Conservation (phyloP, 1,284 basidiomycete species). For the Rhodotorula sp. region DNA sequence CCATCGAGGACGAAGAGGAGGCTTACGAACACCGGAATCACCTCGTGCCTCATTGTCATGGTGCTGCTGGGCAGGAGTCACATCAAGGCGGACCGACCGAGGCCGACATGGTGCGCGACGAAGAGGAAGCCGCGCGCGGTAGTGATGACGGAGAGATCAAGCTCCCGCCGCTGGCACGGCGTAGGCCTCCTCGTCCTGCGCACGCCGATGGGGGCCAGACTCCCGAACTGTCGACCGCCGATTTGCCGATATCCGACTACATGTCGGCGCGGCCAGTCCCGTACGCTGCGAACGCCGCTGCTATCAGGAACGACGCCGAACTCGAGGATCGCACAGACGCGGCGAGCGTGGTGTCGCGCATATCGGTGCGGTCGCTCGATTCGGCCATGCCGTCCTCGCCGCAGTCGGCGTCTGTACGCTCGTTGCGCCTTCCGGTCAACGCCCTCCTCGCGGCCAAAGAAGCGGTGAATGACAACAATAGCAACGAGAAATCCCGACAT, state of each 20-base stretch:
- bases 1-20: slow-evolving; percentile 13
- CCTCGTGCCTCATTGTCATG: neutral
- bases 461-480: neutral
- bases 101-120: slow-evolving; percentile 1
- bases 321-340: too few relatives aligned
- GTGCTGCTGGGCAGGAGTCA: neutral
- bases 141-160: slow-evolving; percentile 4
- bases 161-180: neutral
- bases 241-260: slow-evolving; percentile 14
- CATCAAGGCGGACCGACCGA: neutral
- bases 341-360: slow-evolving; percentile 4
- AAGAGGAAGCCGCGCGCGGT: slow-evolving; percentile 16
- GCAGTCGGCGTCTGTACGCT: neutral
- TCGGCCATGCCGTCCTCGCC: slow-evolving; percentile 16
- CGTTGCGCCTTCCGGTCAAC: neutral
- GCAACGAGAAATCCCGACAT: neutral
- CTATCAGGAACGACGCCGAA: neutral
- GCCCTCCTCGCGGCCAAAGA: slow-evolving; percentile 1
- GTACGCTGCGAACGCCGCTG: neutral
- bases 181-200: neutral
- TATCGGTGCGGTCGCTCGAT: slow-evolving; percentile 21
- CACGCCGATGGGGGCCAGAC: slow-evolving; percentile 23
- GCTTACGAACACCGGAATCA: neutral
- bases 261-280: slow-evolving; percentile 13
- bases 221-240: slow-evolving; percentile 16